Percentiles rank a stretch among this genome's conserved stretches.
phyloP scores from a whole-genome alignment of 768 basidiomycete genomes.

The Russula vinacea region DNA sequence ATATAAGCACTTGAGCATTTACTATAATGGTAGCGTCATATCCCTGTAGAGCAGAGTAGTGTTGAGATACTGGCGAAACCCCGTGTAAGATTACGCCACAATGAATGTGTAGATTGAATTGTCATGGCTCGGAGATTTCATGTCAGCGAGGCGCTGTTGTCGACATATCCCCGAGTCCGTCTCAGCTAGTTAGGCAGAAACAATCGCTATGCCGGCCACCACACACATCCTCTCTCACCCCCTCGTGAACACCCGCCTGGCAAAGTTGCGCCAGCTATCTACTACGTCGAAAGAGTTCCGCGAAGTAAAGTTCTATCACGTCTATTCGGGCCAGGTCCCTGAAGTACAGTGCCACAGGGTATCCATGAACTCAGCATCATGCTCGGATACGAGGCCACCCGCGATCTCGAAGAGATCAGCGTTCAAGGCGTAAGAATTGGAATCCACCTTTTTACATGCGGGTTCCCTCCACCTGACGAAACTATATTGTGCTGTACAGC shows the following conservation, averaged over 20 bases:
- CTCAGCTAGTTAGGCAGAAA: background rate
- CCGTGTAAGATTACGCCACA: too few species aligned
- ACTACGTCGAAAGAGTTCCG: constrained; percentile 30
- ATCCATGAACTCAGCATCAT: constrained; percentile 72
- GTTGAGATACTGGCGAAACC: too few species aligned
- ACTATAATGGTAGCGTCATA: too few species aligned
- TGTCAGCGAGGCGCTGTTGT: background rate
- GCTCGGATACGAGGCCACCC: constrained; percentile 80
- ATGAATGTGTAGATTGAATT: too few species aligned
- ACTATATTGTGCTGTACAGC: constrained; percentile 38
- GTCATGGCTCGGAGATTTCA: background rate
- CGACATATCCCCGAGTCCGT: background rate
- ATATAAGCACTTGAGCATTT: too few species aligned
- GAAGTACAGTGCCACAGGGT: constrained; percentile 44
- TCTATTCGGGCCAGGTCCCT: background rate
- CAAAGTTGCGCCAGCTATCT: constrained; percentile 26
- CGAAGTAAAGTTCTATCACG: constrained; percentile 18
- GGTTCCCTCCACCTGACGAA: background rate
- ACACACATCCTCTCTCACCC: constrained; percentile 29
- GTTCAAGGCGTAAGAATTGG: constrained; percentile 60
- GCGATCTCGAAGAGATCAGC: constrained; percentile 57
- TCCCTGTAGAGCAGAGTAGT: too few species aligned
- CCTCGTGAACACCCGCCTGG: constrained; percentile 27
- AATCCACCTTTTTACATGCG: background rate
- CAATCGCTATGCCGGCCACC: constrained; percentile 16